Conservation (phyloP, 768 basidiomycete genomes). For the Suillus luteus region DNA sequence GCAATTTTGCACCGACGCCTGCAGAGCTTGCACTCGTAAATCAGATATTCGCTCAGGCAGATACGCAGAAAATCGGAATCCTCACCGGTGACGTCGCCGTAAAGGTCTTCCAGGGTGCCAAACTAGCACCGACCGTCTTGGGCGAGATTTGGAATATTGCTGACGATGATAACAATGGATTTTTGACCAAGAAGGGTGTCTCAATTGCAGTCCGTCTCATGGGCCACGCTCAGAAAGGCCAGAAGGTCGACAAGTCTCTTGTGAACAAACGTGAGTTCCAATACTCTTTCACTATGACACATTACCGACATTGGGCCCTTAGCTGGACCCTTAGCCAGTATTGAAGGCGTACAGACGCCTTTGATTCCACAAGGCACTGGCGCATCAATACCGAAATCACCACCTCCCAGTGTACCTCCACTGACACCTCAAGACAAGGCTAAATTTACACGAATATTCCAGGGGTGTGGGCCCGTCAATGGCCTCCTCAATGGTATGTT, state of each 20-base stretch:
- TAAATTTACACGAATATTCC: constrained; percentile 83
- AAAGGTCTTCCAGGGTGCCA: constrained; percentile 80
- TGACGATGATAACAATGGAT: constrained; percentile 93
- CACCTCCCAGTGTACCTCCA: constrained; percentile 58
- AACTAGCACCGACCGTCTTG: constrained; percentile 73
- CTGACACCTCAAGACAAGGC: constrained; percentile 78
- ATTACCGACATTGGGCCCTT: constrained; percentile 21
- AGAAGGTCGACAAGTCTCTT: constrained; percentile 61
- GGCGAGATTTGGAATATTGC: constrained; percentile 94
- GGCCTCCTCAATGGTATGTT: constrained; percentile 76
- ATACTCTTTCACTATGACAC: constrained; percentile 3
- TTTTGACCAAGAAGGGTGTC: constrained; percentile 85
- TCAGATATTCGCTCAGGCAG: constrained; percentile 72
- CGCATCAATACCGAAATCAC: constrained; percentile 62
- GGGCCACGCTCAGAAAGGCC: constrained; percentile 89
- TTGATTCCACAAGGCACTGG: constrained; percentile 59
- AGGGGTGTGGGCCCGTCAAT: constrained; percentile 65
- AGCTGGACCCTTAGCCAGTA: constrained; percentile 86
- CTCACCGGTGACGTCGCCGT: constrained; percentile 92
- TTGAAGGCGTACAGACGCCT: constrained; percentile 62
- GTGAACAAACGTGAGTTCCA: constrained; percentile 66
- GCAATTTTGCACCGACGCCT: constrained; percentile 47
- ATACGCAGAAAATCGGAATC: constrained; percentile 79
- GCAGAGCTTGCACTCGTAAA: constrained; percentile 61
- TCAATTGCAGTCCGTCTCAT: constrained; percentile 89